Evolutionary conservation across 208 protist genomes (phyloP).

Genomic region (Jaenimonas drosophilae): DNA sequence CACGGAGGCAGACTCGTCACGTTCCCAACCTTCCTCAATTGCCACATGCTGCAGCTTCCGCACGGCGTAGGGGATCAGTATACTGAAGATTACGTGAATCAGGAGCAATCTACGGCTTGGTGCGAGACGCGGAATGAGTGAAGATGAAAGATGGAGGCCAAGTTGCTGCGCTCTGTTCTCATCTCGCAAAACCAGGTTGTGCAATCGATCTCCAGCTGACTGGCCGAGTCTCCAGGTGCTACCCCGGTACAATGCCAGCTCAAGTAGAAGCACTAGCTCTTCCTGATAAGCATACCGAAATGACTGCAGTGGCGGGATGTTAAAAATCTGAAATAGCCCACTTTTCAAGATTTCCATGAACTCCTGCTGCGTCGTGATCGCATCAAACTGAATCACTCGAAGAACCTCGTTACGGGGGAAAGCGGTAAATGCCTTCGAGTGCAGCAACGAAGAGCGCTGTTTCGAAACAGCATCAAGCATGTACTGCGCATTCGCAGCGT

Average conservation of each 20-base stretch:
- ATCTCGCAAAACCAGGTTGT: slow-evolving; percentile 79
- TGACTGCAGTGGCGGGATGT: slow-evolving; percentile 42
- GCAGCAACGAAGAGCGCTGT: slow-evolving; percentile 58
- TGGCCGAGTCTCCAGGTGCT: slow-evolving; percentile 64
- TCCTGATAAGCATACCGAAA: slow-evolving; percentile 75
- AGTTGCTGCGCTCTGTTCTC: slow-evolving; percentile 42
- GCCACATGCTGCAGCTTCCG: slow-evolving; percentile 62
- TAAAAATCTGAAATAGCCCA: slow-evolving; percentile 53
- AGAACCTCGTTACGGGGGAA: slow-evolving; percentile 70
- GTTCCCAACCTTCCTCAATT: slow-evolving; percentile 74
- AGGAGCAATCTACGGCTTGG: slow-evolving; percentile 53
- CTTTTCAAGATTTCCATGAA: slow-evolving; percentile 65
- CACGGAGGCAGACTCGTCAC: slow-evolving; percentile 13
- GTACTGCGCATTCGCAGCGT: slow-evolving; percentile 52
- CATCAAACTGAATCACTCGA: slow-evolving; percentile 76
- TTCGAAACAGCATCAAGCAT: slow-evolving; percentile 69
- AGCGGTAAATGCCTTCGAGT: slow-evolving; percentile 55
- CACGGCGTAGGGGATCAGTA: slow-evolving; percentile 65
- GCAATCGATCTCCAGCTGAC: slow-evolving; percentile 69
- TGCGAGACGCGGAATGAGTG: slow-evolving; percentile 47
- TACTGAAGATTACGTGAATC: slow-evolving; percentile 52
- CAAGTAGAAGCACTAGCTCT: slow-evolving; percentile 62
- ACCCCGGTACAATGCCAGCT: slow-evolving; percentile 52
- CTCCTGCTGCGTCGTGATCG: slow-evolving; percentile 59
- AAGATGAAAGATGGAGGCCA: slow-evolving; percentile 30